phyloP scores from a whole-genome alignment of 1,284 basidiomycete genomes.

The Fomitopsis palustris region DNA sequence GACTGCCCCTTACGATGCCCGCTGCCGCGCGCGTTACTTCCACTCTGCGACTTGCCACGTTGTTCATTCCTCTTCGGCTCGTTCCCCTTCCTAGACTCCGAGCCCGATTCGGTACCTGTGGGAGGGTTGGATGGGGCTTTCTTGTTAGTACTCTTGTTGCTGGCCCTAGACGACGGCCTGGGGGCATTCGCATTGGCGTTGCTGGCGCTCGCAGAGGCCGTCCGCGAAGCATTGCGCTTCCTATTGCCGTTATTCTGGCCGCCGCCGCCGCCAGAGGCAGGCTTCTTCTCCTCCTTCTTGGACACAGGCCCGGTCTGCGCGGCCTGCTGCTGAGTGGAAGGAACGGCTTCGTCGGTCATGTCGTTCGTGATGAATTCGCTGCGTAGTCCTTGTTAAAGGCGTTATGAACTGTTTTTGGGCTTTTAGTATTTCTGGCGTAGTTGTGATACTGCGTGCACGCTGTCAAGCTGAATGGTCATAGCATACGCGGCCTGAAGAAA shows the following conservation, averaged over 20 bases:
- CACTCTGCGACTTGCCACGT: constrained; percentile 48
- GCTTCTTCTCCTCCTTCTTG: constrained; percentile 63
- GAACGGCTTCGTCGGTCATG: constrained; percentile 77
- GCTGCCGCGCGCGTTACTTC: constrained; percentile 40
- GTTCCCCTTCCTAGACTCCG: constrained; percentile 59
- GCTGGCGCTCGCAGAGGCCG: constrained; percentile 42
- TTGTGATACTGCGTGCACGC: constrained; percentile 22
- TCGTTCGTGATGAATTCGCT: constrained; percentile 64
- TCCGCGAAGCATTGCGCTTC: constrained; percentile 54
- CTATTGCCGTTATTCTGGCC: constrained; percentile 31
- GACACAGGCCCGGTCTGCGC: constrained; percentile 8
- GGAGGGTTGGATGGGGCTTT: constrained; percentile 39
- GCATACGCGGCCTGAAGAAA: constrained; percentile 6
- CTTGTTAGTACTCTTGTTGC: constrained; percentile 42
- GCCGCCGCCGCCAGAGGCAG: constrained; percentile 27
- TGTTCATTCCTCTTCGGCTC: constrained; percentile 55
- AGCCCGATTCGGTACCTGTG: constrained; percentile 57
- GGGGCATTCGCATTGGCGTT: constrained; percentile 37
- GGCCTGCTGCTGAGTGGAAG: constrained; percentile 44
- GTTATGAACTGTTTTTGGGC: constrained; percentile 50
- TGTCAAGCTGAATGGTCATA: constrained; percentile 11
- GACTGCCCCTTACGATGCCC: constrained; percentile 55
- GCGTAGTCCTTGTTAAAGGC: constrained; percentile 32
- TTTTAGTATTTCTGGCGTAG: constrained; percentile 40
- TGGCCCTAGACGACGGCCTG: constrained; percentile 58